phyloP scores from a whole-genome alignment of 2,329 filamentous ascomycete genomes.

The Lasiodiplodia sp. region DNA sequence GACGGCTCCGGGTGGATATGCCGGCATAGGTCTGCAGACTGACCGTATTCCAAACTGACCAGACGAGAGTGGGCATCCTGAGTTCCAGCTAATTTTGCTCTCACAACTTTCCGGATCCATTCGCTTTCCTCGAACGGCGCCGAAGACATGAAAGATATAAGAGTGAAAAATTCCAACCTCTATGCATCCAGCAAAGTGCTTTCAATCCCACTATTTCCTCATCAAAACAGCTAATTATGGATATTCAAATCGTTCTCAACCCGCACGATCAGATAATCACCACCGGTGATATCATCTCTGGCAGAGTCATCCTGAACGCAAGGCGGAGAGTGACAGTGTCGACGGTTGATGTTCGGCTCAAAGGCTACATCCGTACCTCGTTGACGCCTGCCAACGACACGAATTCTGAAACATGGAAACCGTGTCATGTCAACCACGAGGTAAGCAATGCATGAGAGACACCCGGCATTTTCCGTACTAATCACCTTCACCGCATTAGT shows the following conservation, averaged over 20 bases:
- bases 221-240: neutral
- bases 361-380: constrained; percentile 6
- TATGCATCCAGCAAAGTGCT: neutral
- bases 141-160: neutral
- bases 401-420: constrained; percentile 4
- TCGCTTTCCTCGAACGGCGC: neutral
- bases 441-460: neutral
- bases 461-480: neutral
- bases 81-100: neutral
- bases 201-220: neutral
- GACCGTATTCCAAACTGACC: constrained; percentile 10
- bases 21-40: neutral
- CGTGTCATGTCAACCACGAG: constrained; percentile 15
- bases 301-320: constrained; percentile 1
- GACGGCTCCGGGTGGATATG: neutral
- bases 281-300: constrained; percentile 9
- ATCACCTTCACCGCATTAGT: neutral
- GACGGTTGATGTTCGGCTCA: neutral
- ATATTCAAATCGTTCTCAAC: constrained; percentile 9
- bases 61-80: constrained; percentile 9
- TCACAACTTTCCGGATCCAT: neutral
- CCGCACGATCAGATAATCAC: constrained; percentile 5
- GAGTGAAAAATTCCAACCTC: neutral
- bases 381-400: neutral
- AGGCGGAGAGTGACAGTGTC: neutral